phyloP scores from a whole-genome alignment of 331 rosid species.

The Pyracantha coccinea region DNA sequence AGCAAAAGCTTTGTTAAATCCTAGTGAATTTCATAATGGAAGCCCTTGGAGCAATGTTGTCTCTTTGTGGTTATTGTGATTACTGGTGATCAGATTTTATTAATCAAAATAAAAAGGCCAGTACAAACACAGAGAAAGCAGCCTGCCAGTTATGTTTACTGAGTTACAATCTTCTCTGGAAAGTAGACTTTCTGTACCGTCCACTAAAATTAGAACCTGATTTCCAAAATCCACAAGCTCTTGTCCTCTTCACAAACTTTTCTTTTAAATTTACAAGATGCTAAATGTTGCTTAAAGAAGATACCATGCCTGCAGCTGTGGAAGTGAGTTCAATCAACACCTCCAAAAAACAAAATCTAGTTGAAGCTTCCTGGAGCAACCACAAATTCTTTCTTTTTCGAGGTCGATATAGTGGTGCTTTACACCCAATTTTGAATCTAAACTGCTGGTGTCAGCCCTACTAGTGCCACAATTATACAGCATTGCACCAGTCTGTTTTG shows the following conservation, averaged over 20 bases:
- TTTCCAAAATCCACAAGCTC: constrained; percentile 7
- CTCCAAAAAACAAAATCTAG: background rate
- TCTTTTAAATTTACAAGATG: constrained; percentile 26
- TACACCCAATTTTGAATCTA: constrained; percentile 31
- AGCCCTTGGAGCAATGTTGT: background rate
- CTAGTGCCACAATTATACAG: constrained; percentile 17
- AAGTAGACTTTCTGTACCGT: background rate
- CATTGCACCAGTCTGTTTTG: constrained; percentile 21
- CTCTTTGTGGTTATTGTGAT: background rate
- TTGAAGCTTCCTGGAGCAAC: too few relatives aligned
- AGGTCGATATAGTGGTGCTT: constrained; percentile 17
- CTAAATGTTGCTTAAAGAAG: constrained; percentile 53
- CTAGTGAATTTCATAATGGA: background rate
- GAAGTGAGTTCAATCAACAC: constrained; percentile 1
- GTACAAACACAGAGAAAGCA: background rate
- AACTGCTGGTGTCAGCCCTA: background rate
- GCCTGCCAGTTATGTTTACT: background rate
- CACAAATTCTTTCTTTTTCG: too few relatives aligned
- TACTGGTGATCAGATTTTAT: background rate
- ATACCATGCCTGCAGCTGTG: constrained; percentile 37
- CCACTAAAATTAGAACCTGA: constrained; percentile 23
- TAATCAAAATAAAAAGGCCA: background rate
- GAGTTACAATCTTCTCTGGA: background rate
- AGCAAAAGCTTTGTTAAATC: background rate
- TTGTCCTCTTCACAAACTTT: background rate